phyloP scores from a whole-genome alignment of 2,329 filamentous ascomycete species.

The Calonectria pseudoturangicola region DNA sequence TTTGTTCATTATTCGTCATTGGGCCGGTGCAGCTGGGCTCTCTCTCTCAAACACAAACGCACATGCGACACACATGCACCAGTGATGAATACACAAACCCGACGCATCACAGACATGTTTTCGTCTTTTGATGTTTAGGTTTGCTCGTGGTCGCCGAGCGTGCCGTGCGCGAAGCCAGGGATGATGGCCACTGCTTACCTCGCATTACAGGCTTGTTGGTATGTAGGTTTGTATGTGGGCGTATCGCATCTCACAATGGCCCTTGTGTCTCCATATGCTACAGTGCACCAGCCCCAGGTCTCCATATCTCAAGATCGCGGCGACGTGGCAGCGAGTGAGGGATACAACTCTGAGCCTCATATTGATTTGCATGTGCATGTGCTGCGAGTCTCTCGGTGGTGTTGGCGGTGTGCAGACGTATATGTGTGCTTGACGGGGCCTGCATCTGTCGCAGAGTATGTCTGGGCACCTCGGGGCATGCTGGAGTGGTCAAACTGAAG shows the following conservation, averaged over 20 bases:
- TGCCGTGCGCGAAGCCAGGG: slow-evolving; percentile 30
- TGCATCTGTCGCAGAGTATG: slow-evolving; percentile 23
- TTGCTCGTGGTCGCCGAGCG: slow-evolving; percentile 29
- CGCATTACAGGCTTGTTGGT: slow-evolving; percentile 17
- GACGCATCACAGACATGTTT: slow-evolving; percentile 22
- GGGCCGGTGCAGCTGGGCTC: not conserved
- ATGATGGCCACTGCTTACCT: slow-evolving; percentile 35
- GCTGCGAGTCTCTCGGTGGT: slow-evolving; percentile 16
- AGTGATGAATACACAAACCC: slow-evolving; percentile 12
- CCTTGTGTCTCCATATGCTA: slow-evolving; percentile 27
- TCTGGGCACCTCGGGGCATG: not conserved
- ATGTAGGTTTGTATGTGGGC: slow-evolving; percentile 8
- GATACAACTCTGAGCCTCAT: slow-evolving; percentile 25
- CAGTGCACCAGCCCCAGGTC: slow-evolving; percentile 36
- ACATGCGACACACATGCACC: slow-evolving; percentile 3
- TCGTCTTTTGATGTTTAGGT: slow-evolving; percentile 21
- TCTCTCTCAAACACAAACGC: slow-evolving; percentile 23
- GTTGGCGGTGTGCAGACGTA: slow-evolving; percentile 29
- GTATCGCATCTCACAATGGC: slow-evolving; percentile 28
- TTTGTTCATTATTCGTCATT: slow-evolving; percentile 11
- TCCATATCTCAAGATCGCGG: slow-evolving; percentile 33
- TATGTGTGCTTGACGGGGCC: not conserved
- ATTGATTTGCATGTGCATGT: slow-evolving; percentile 32
- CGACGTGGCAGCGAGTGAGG: slow-evolving; percentile 36
- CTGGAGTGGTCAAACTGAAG: not conserved